Evolutionary conservation across 179 eudicot species (phyloP).

Genomic region (Beta macrorhiza): DNA sequence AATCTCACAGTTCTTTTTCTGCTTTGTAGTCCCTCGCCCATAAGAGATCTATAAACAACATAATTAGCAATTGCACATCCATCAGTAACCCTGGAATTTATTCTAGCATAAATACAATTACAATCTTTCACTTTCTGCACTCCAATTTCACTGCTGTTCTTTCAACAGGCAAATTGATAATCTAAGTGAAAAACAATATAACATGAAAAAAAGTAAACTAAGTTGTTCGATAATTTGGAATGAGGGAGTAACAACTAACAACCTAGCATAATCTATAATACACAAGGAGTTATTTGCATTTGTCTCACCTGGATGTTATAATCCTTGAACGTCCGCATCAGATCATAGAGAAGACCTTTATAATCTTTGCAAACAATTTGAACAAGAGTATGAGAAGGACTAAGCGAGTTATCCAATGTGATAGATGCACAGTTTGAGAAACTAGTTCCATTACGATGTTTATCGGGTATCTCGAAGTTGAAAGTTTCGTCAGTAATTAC

Average conservation of each 20-base stretch:
- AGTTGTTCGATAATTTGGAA: not conserved
- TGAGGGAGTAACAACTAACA: not conserved
- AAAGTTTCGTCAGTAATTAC: slow-evolving; percentile 49
- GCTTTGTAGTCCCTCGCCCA: slow-evolving; percentile 64
- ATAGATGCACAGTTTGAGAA: slow-evolving; percentile 40
- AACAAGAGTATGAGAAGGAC: slow-evolving; percentile 84
- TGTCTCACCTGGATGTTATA: slow-evolving; percentile 71
- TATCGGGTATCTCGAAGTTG: slow-evolving; percentile 38
- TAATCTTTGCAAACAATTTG: slow-evolving; percentile 79
- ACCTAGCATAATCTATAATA: not conserved
- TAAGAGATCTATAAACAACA: slow-evolving; percentile 60
- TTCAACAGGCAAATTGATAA: not conserved
- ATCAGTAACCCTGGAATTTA: not conserved
- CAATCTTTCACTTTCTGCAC: not conserved
- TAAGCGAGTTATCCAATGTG: slow-evolving; percentile 65
- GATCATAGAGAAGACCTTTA: slow-evolving; percentile 81
- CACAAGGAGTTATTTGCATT: not conserved
- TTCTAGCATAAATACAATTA: not conserved
- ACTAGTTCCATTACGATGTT: slow-evolving; percentile 28
- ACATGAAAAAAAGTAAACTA: not conserved
- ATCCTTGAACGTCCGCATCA: slow-evolving; percentile 85
- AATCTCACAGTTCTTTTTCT: slow-evolving; percentile 57
- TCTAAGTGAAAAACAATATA: not conserved
- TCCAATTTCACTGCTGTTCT: not conserved
- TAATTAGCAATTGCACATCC: not conserved